A percentile compares a stretch with the other conserved stretches of the same genome.
Evolutionary conservation across 768 basidiomycete species (phyloP).

Genomic region (Mrakia gelida): DNA sequence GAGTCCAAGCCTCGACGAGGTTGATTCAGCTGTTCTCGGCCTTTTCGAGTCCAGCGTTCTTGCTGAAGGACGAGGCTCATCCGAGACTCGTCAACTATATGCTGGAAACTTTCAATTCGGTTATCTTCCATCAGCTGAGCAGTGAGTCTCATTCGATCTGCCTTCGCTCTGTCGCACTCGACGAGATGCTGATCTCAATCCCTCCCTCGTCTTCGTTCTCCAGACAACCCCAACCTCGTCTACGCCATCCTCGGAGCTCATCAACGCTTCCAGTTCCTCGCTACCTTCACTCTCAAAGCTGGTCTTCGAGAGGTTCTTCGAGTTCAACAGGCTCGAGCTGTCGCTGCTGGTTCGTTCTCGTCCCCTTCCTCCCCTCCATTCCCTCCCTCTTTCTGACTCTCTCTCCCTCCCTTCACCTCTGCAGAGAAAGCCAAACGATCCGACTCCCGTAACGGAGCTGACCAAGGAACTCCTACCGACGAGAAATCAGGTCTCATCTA

Average conservation of each 20-base stretch:
- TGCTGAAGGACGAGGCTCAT: slow-evolving; percentile 90
- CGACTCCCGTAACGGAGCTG: not conserved
- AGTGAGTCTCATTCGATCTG: slow-evolving; percentile 33
- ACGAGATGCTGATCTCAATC: not conserved
- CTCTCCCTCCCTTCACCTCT: not conserved
- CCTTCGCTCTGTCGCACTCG: not conserved
- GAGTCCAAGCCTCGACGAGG: slow-evolving; percentile 73
- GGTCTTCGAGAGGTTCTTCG: slow-evolving; percentile 80
- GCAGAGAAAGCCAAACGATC: slow-evolving; percentile 13
- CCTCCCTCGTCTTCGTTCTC: slow-evolving; percentile 33
- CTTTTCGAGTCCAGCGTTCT: slow-evolving; percentile 81
- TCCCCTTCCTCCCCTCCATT: slow-evolving; percentile 29
- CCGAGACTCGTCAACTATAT: slow-evolving; percentile 88
- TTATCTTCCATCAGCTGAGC: slow-evolving; percentile 68
- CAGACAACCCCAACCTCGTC: slow-evolving; percentile 79
- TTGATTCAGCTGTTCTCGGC: slow-evolving; percentile 85
- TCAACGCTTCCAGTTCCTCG: slow-evolving; percentile 80
- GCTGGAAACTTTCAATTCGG: slow-evolving; percentile 83
- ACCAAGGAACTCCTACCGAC: slow-evolving; percentile 4
- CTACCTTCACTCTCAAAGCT: slow-evolving; percentile 81
- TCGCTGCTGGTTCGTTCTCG: slow-evolving; percentile 36
- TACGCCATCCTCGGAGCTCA: slow-evolving; percentile 81
- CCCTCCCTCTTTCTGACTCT: not conserved
- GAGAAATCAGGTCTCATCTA: slow-evolving; percentile 11
- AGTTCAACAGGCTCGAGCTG: slow-evolving; percentile 60